Conservation (phyloP, 164 flowering plant species). For the Amborella trichopoda region DNA sequence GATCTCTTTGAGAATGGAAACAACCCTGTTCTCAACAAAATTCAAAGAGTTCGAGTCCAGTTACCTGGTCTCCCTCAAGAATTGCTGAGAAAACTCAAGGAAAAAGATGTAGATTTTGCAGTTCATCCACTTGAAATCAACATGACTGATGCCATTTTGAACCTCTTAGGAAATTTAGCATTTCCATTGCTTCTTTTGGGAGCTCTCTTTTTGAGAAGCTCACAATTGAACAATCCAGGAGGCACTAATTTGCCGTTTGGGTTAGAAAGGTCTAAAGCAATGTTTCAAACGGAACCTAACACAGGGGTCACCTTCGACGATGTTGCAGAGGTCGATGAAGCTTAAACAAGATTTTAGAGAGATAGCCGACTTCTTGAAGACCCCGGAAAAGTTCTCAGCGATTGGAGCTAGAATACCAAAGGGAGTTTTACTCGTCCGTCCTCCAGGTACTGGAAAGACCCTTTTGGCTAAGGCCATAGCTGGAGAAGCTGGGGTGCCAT, state of each 20-base stretch:
- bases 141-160: constrained; percentile 24
- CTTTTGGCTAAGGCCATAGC: constrained; percentile 65
- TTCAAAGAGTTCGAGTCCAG: constrained; percentile 58
- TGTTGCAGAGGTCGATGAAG: constrained; percentile 75
- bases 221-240: constrained; percentile 81
- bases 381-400: constrained; percentile 52
- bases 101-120: constrained; percentile 59
- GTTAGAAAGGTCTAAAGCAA: constrained; percentile 58
- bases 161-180: constrained; percentile 49
- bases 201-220: constrained; percentile 20
- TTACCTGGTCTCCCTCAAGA: constrained; percentile 47
- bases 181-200: constrained; percentile 54
- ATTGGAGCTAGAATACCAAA: constrained; percentile 63
- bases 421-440: constrained; percentile 56
- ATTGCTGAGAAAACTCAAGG: constrained; percentile 45
- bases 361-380: constrained; percentile 50
- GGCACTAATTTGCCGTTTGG: constrained; percentile 56
- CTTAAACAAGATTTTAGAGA: constrained; percentile 67
- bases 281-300: constrained; percentile 67
- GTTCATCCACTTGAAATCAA: constrained; percentile 38
- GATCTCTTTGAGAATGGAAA: constrained; percentile 20
- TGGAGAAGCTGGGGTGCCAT: constrained; percentile 78
- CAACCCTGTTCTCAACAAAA: constrained; percentile 51
- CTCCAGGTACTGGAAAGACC: constrained; percentile 74
- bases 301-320: constrained; percentile 68